Base-by-base conservation (phyloP, 2,329 filamentous ascomycete genomes). In the Fusarium floridanum region DNA sequence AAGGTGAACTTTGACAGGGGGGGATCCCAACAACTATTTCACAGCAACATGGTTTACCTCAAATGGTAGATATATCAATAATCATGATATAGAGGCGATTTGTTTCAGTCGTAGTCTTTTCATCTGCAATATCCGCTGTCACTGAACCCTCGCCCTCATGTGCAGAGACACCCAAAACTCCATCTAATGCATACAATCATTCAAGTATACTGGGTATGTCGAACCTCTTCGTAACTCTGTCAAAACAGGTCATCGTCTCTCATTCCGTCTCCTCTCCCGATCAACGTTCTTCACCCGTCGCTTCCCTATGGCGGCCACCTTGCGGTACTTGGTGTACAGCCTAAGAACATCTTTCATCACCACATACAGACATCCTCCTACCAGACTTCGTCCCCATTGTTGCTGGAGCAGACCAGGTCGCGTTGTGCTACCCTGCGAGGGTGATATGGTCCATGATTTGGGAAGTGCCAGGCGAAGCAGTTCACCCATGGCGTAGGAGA, bases 291-390 rank as follows among this genome's bases (percentile, higher is more conserved):
- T 85, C 41, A 92, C 86, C 70, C 84, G 85, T 64, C 90, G 86
- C 53, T 87, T 86, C 8, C 85, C 84, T 77, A 88, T 87, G 37
- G 90, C 86, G 76, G 88, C 86, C 14, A 90, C 90, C 70, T 86
- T 87, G 71, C 90, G 86, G 80, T 91, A 91, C 83, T 92, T 93
- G 74, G 88, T 86, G 78, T 91, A 93, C 27, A 93, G 82, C 67
- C 85, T 84, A 61, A 92, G 84, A 4, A 85, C 86, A 76, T 93
- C 91, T 82, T 96, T 97, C 62, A 98, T 82, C 11, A 98, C 91
- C 17, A 98, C 92, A 78, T 96, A 98, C 22, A 97, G 84, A 80
- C 94, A 97, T 0, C 97, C 97, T 2, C 97, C 97, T 1, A 97
- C 88, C 4, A 99, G 86, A 78, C 94, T 98, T 66, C 97, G 88